Evolutionary conservation across 1,139 yeast genomes (phyloP).

Genomic region (Nakaseomyces sp.): DNA sequence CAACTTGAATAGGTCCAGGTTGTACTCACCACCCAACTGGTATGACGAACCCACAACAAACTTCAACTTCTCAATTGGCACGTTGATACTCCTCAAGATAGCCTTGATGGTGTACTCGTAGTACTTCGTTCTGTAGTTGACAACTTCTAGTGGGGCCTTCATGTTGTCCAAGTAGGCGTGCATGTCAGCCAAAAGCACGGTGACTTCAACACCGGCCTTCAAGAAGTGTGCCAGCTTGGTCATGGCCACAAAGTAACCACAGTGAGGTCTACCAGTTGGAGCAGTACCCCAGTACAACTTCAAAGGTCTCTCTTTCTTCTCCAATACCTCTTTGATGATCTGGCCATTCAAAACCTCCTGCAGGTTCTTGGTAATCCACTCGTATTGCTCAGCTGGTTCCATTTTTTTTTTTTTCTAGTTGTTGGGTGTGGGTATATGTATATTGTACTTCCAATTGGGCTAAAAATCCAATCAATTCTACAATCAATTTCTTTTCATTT

Average conservation of each 20-base stretch:
- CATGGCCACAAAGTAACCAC: constrained; percentile 98
- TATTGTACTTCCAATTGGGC: too few relatives aligned
- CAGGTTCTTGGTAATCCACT: constrained; percentile 71
- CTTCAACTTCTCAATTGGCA: constrained; percentile 78
- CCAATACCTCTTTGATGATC: constrained; percentile 77
- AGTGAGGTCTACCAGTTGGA: constrained; percentile 96
- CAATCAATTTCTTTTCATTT: too few relatives aligned
- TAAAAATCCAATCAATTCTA: too few relatives aligned
- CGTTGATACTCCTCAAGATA: constrained; percentile 75
- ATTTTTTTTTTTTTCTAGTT: neutral
- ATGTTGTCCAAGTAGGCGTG: constrained; percentile 96
- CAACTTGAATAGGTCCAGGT: constrained; percentile 79
- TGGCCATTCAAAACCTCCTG: constrained; percentile 89
- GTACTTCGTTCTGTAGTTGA: constrained; percentile 78
- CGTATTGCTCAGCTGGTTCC: constrained; percentile 56
- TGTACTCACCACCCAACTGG: constrained; percentile 68
- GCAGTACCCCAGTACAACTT: constrained; percentile 95
- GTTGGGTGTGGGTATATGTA: too few relatives aligned
- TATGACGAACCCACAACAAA: constrained; percentile 85
- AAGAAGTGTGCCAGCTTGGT: constrained; percentile 90
- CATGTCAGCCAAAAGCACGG: constrained; percentile 86
- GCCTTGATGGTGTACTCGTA: constrained; percentile 79
- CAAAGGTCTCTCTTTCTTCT: constrained; percentile 70
- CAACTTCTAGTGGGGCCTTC: constrained; percentile 96
- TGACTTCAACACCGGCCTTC: constrained; percentile 93